Evolutionary conservation across 495 filamentous ascomycete species (phyloP).

Genomic region (Aspergillus homomorphus): DNA sequence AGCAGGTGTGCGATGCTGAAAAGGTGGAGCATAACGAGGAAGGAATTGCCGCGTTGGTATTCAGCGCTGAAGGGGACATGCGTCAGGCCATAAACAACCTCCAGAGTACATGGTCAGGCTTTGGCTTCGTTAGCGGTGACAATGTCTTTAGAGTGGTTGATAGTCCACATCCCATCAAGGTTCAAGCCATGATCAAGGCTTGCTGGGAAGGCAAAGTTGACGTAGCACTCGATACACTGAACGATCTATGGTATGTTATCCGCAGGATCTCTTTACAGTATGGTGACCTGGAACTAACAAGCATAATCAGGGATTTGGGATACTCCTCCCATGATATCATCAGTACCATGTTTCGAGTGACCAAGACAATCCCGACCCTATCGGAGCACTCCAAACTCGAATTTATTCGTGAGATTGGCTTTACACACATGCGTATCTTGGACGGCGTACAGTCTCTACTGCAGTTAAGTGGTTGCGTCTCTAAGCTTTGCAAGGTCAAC

Average conservation of each 20-base stretch:
- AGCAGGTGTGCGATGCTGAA: conserved; percentile 90
- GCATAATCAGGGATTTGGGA: conserved; percentile 60
- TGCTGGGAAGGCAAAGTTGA: conserved; percentile 92
- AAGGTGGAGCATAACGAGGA: conserved; percentile 86
- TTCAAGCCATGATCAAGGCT: conserved; percentile 97
- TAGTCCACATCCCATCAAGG: conserved; percentile 93
- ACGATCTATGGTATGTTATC: conserved; percentile 74
- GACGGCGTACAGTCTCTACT: conserved; percentile 94
- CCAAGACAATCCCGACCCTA: conserved; percentile 85
- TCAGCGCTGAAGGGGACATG: conserved; percentile 98
- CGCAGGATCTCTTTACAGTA: neutral
- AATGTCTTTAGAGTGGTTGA: conserved; percentile 99
- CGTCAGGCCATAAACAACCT: conserved; percentile 98
- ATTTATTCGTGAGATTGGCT: conserved; percentile 97
- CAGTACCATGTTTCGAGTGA: conserved; percentile 97
- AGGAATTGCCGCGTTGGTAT: conserved; percentile 90
- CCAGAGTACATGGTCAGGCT: conserved; percentile 92
- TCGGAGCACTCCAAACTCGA: conserved; percentile 93
- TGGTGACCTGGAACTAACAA: neutral
- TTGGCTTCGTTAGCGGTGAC: conserved; percentile 94
- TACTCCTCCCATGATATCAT: conserved; percentile 98
- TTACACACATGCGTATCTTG: conserved; percentile 97
- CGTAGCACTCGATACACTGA: conserved; percentile 76
- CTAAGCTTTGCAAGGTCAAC: conserved; percentile 86
- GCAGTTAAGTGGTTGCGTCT: conserved; percentile 88